Evolutionary conservation across 306 rosid genomes (phyloP).

Genomic region (Trichosanthes truncata): DNA sequence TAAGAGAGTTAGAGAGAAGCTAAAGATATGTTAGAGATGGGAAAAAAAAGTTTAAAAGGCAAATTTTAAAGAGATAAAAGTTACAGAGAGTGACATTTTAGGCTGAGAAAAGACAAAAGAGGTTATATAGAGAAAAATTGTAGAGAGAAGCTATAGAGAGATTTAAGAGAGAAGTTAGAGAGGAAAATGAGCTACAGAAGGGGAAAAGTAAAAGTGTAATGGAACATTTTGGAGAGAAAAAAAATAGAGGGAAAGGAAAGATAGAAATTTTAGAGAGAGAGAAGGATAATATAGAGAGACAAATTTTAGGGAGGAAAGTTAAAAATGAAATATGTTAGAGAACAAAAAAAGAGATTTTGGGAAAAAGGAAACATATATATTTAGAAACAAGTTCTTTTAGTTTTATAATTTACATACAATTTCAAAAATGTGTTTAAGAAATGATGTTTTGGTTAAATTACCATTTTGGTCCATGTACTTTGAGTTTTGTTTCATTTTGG

Average conservation of each 20-base stretch:
- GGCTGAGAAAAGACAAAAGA: neutral
- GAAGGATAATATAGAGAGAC: neutral
- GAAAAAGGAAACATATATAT: no score
- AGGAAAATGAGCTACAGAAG: neutral
- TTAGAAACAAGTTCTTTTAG: no score
- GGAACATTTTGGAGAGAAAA: neutral
- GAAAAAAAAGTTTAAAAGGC: neutral
- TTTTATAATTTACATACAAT: no score
- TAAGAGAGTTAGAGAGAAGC: no score
- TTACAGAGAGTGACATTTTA: no score
- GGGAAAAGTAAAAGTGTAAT: neutral
- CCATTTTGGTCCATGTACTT: no score
- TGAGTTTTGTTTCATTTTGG: no score
- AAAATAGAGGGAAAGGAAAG: neutral
- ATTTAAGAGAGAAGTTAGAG: neutral
- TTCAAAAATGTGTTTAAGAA: no score
- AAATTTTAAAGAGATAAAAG: no score
- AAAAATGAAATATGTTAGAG: neutral
- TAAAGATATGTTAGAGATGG: no score
- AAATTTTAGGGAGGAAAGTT: neutral
- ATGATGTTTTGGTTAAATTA: no score
- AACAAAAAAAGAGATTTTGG: neutral
- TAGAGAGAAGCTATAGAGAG: neutral
- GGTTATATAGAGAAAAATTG: neutral
- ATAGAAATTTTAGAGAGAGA: no score